Conservation (phyloP, 192 early-diverging fungal species). For the Podila minutissima region DNA sequence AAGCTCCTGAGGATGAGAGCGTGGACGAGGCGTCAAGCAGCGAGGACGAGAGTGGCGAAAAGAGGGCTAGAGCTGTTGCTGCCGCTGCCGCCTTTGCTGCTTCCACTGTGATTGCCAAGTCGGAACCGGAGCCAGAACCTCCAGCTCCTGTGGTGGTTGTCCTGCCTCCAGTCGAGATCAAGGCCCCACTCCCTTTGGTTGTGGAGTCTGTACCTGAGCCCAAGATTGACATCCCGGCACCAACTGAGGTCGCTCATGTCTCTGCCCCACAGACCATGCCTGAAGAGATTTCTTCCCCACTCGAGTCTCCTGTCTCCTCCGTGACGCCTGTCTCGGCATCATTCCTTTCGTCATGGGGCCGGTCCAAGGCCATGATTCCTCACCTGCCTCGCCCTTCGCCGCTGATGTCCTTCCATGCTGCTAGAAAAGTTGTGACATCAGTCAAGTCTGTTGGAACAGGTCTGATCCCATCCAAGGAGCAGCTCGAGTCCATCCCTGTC, state of each 20-base stretch:
- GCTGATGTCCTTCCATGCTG: constrained; percentile 42
- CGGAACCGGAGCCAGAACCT: neutral
- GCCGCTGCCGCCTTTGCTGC: constrained; percentile 3
- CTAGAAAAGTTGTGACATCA: constrained; percentile 24
- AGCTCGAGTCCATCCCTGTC: constrained; percentile 29
- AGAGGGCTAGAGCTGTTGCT: neutral
- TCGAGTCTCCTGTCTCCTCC: neutral
- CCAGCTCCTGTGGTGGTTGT: neutral
- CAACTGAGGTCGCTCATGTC: no score
- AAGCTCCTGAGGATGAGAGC: neutral
- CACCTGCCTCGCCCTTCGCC: constrained; percentile 39
- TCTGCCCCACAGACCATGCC: no score
- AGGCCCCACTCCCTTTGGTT: no score
- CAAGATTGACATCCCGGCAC: no score
- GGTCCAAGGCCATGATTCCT: constrained; percentile 38
- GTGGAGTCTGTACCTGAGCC: no score
- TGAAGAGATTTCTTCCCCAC: neutral
- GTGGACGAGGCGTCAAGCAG: neutral
- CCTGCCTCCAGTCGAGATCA: no score
- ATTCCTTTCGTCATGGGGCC: constrained; percentile 46
- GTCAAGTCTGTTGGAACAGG: constrained; percentile 40
- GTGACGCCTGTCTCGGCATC: constrained; percentile 5
- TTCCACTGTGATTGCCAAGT: constrained; percentile 7
- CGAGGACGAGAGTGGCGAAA: neutral
- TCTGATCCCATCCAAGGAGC: constrained; percentile 34